Evolutionary conservation across 495 filamentous ascomycete species (phyloP).

Genomic region (Apodospora peruviana): DNA sequence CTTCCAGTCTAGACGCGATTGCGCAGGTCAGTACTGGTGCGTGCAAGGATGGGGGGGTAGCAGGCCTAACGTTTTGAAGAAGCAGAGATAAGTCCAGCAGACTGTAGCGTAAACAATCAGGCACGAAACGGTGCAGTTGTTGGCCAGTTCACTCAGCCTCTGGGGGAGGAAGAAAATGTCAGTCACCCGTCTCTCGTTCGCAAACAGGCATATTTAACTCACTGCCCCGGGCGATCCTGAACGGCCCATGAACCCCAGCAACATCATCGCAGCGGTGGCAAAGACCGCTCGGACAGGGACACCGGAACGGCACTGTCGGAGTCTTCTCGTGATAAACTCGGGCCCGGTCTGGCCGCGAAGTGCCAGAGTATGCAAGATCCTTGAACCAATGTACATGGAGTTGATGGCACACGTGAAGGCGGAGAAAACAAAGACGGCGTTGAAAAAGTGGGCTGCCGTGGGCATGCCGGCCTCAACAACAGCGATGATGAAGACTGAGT

Average conservation of each 20-base stretch:
- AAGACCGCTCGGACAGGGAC: constrained; percentile 47
- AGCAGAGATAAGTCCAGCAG: constrained; percentile 38
- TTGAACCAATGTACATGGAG: constrained; percentile 39
- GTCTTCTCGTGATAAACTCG: constrained; percentile 29
- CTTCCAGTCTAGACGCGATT: constrained; percentile 18
- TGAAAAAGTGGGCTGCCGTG: constrained; percentile 39
- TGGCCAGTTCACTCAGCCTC: constrained; percentile 33
- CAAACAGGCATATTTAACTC: constrained; percentile 5
- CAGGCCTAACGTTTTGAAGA: constrained; percentile 33
- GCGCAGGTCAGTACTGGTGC: background rate
- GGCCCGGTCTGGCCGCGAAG: constrained; percentile 32
- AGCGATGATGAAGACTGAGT: constrained; percentile 43
- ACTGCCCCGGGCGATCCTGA: constrained; percentile 31
- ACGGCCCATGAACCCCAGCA: constrained; percentile 44
- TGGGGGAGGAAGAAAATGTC: constrained; percentile 4
- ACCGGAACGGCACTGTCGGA: constrained; percentile 33
- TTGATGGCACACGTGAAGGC: constrained; percentile 43
- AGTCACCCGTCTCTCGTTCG: background rate
- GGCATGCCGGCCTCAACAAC: constrained; percentile 38
- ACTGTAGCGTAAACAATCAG: constrained; percentile 40
- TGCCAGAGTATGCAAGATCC: constrained; percentile 44
- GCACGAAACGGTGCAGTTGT: constrained; percentile 41
- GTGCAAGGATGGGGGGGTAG: background rate
- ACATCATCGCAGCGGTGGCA: constrained; percentile 35
- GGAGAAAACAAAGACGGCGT: constrained; percentile 45